Conservation (phyloP, 225 moss, liverwort and hornwort species). For the Ulota crispa region DNA sequence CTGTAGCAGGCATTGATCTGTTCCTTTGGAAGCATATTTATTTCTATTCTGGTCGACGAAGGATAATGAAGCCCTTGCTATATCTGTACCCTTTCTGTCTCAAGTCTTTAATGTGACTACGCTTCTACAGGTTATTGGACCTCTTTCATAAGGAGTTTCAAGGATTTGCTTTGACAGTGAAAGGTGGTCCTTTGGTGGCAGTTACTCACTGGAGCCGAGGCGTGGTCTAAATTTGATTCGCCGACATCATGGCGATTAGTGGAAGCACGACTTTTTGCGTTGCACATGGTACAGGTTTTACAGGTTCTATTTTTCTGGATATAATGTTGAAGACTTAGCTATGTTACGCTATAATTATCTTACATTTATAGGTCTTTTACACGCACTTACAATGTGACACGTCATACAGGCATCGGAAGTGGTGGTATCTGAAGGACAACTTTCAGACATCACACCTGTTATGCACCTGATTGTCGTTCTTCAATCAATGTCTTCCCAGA, state of each 20-base stretch:
- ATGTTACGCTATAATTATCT: neutral
- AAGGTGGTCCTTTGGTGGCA: slow-evolving; percentile 71
- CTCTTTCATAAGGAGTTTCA: slow-evolving; percentile 47
- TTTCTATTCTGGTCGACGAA: neutral
- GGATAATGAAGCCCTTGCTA: slow-evolving; percentile 11
- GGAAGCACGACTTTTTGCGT: slow-evolving; percentile 83
- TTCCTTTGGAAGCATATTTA: neutral
- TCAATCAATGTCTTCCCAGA: slow-evolving; percentile 66
- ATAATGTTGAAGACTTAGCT: neutral
- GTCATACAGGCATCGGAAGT: slow-evolving; percentile 72
- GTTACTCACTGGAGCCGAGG: slow-evolving; percentile 90
- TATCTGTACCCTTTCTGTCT: slow-evolving; percentile 25
- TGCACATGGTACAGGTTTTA: slow-evolving; percentile 64
- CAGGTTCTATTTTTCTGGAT: neutral
- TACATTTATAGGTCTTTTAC: neutral
- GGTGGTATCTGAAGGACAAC: slow-evolving; percentile 68
- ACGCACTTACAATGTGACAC: neutral
- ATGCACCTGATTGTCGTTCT: slow-evolving; percentile 83
- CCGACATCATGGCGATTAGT: slow-evolving; percentile 80
- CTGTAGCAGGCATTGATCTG: slow-evolving; percentile 11
- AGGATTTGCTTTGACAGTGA: slow-evolving; percentile 58
- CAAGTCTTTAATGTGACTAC: slow-evolving; percentile 37
- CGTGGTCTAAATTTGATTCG: slow-evolving; percentile 77
- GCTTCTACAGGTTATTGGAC: slow-evolving; percentile 56
- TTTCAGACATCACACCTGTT: slow-evolving; percentile 84